Conservation (phyloP, 2,329 filamentous ascomycete species). For the Knufia fluminis region DNA sequence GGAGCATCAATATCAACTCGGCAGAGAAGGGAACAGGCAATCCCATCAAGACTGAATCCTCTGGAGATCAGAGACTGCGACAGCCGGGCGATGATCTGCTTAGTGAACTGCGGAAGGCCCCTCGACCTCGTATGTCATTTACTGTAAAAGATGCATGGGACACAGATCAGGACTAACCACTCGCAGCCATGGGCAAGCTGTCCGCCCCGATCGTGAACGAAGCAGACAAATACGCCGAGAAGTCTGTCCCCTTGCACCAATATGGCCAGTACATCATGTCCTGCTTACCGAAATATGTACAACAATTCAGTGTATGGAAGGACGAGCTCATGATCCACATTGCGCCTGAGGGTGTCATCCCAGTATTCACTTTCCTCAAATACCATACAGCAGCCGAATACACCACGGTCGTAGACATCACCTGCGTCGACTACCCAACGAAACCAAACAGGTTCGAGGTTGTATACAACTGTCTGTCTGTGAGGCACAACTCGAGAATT, state of each 20-base stretch:
- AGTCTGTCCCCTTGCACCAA: slow-evolving; percentile 77
- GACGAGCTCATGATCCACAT: slow-evolving; percentile 96
- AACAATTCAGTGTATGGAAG: slow-evolving; percentile 99
- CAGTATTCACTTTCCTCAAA: slow-evolving; percentile 90
- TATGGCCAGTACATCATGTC: slow-evolving; percentile 97
- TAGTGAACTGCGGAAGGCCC: slow-evolving; percentile 58
- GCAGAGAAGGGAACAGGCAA: slow-evolving; percentile 3
- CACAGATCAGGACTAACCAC: not conserved
- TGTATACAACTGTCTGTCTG: slow-evolving; percentile 92
- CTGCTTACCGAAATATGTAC: slow-evolving; percentile 92
- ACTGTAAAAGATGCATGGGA: not conserved
- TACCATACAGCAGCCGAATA: slow-evolving; percentile 96
- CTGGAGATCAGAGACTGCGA: slow-evolving; percentile 11
- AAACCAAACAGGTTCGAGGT: slow-evolving; percentile 94
- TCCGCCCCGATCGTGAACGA: slow-evolving; percentile 79
- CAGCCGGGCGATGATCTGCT: slow-evolving; percentile 47
- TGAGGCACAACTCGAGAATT: slow-evolving; percentile 93
- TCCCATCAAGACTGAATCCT: not conserved
- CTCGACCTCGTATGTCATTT: slow-evolving; percentile 37
- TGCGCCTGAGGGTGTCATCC: slow-evolving; percentile 75
- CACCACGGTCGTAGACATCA: slow-evolving; percentile 87
- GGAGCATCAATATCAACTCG: slow-evolving; percentile 4
- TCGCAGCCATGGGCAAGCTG: slow-evolving; percentile 49
- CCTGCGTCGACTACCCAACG: slow-evolving; percentile 90
- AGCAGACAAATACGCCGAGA: slow-evolving; percentile 82